A percentile compares a stretch with the other conserved stretches of the same genome.
Evolutionary conservation across 2,329 filamentous ascomycete genomes (phyloP).

Genomic region (Colletotrichum tabaci): DNA sequence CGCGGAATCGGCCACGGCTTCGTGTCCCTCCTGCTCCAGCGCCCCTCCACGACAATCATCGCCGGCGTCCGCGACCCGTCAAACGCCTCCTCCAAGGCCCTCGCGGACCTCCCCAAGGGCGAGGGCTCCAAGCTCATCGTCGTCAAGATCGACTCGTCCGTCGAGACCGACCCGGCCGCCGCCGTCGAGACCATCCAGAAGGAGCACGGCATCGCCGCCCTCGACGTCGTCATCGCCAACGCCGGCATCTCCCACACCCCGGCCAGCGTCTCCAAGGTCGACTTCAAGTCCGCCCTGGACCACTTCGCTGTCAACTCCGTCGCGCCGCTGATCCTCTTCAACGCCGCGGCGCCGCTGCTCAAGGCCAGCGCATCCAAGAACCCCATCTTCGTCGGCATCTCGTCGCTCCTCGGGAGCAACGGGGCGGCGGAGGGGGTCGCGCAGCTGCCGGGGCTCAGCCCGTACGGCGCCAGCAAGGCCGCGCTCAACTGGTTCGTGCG

Average conservation of each 20-base stretch:
- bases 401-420: conserved; percentile 46
- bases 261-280: conserved; percentile 45
- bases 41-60: conserved; percentile 53
- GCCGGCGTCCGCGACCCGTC: conserved; percentile 56
- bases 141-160: conserved; percentile 58
- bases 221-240: conserved; percentile 70
- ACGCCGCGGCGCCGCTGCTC: conserved; percentile 49
- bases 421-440: background rate
- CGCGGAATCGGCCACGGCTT: conserved; percentile 37
- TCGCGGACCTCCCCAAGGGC: conserved; percentile 55
- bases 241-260: conserved; percentile 55
- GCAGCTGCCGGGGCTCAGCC: conserved; percentile 25
- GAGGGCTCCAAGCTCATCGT: conserved; percentile 55
- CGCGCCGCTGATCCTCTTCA: conserved; percentile 37
- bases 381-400: conserved; percentile 49
- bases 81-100: conserved; percentile 46
- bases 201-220: conserved; percentile 52
- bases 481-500: conserved; percentile 43
- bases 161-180: conserved; percentile 50
- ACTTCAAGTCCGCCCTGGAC: conserved; percentile 47
- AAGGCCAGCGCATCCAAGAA: conserved; percentile 22
- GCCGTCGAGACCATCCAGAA: conserved; percentile 50
- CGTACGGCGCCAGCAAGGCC: conserved; percentile 44
- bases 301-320: conserved; percentile 58
- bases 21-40: conserved; percentile 20